Conservation (phyloP, 78 protist species). For the Dictyostelium firmibasis region DNA sequence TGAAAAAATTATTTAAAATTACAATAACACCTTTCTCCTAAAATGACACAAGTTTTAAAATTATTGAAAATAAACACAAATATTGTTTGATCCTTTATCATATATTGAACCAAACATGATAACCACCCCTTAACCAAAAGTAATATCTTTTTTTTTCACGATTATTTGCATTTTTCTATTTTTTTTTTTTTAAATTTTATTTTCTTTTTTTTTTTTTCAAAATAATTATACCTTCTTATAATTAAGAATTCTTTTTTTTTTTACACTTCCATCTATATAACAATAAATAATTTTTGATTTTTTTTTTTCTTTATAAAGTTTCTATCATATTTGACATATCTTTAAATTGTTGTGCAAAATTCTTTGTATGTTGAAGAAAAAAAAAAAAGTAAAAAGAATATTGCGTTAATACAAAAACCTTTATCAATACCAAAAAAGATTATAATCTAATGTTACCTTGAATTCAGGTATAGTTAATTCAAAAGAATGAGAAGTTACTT, state of each 20-base stretch:
- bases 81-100: too few species aligned
- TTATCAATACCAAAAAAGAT: too few species aligned
- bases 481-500: constrained; percentile 52
- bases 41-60: too few species aligned
- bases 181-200: too few species aligned
- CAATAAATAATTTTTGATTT: not conserved
- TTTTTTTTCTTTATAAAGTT: constrained; percentile 16
- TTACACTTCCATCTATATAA: not conserved
- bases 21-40: too few species aligned
- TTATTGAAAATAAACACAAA: too few species aligned
- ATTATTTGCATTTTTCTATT: not conserved
- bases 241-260: too few species aligned
- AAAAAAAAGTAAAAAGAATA: not conserved
- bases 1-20: too few species aligned
- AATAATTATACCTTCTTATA: too few species aligned
- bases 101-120: too few species aligned
- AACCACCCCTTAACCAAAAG: too few species aligned
- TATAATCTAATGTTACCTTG: constrained; percentile 6
- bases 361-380: not conserved
- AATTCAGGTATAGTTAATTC: constrained; percentile 70
- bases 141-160: too few species aligned
- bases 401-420: not conserved
- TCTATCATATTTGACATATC: constrained; percentile 63
- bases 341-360: constrained; percentile 79
- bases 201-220: not conserved